Evolutionary conservation across 305 asterid genomes (phyloP).

Genomic region (Withania somnifera): DNA sequence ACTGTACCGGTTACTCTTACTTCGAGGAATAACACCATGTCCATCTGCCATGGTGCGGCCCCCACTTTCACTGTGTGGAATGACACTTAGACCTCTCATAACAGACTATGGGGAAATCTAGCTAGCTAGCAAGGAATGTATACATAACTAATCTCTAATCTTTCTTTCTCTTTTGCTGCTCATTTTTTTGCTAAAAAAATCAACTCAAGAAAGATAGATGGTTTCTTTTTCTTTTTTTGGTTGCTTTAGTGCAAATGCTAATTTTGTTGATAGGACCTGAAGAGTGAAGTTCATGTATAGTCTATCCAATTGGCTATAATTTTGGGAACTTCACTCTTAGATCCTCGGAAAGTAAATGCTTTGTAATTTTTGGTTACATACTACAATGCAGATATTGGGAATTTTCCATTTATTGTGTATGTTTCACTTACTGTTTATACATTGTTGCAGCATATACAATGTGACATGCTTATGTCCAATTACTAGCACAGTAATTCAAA

Average conservation of each 20-base stretch:
- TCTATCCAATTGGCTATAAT: constrained; percentile 31
- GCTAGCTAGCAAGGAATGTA: constrained; percentile 14
- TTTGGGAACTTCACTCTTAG: constrained; percentile 47
- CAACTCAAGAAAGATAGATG: constrained; percentile 3
- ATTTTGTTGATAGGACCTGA: constrained; percentile 10
- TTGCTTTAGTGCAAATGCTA: background rate
- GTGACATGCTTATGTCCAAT: no score
- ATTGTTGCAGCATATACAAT: no score
- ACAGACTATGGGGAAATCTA: background rate
- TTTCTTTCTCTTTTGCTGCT: background rate
- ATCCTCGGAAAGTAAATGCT: constrained; percentile 34
- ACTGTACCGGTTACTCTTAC: constrained; percentile 28
- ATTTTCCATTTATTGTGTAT: constrained; percentile 1
- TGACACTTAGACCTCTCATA: constrained; percentile 4
- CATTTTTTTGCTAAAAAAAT: background rate
- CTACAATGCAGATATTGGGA: constrained; percentile 22
- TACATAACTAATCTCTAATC: constrained; percentile 26
- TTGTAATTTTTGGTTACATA: constrained; percentile 22
- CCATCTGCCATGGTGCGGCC: constrained; percentile 23
- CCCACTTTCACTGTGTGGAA: constrained; percentile 54
- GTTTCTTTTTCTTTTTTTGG: background rate
- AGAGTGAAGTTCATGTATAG: constrained; percentile 8
- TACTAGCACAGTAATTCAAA: no score
- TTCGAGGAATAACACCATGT: constrained; percentile 18
- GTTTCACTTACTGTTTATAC: background rate